Evolutionary conservation across 2,329 filamentous ascomycete genomes (phyloP).

Genomic region (Thielaviopsis populi): DNA sequence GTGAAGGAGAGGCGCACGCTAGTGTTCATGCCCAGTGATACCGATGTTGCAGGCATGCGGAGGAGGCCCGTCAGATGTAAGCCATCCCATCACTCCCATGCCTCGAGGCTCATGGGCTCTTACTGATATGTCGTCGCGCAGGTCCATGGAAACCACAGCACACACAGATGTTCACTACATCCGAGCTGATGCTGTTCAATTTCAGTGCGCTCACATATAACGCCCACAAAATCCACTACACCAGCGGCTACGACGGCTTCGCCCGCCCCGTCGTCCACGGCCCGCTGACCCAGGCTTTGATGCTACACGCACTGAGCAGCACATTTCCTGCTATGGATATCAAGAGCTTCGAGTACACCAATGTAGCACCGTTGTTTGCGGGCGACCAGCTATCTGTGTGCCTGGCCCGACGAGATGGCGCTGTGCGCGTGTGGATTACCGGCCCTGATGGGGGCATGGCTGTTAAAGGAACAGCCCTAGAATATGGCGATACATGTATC

Average conservation of each 20-base stretch:
- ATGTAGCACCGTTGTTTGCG: constrained; percentile 67
- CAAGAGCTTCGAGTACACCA: constrained; percentile 56
- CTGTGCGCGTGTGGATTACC: constrained; percentile 46
- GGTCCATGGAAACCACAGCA: constrained; percentile 4
- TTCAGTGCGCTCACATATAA: constrained; percentile 89
- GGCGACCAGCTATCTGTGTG: constrained; percentile 55
- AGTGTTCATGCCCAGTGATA: constrained; percentile 35
- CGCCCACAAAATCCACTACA: constrained; percentile 81
- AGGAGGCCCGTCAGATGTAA: constrained; percentile 22
- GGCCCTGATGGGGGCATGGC: constrained; percentile 45
- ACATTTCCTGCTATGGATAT: constrained; percentile 26
- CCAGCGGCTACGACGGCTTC: constrained; percentile 57
- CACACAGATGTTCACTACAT: constrained; percentile 44
- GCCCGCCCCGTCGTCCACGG: constrained; percentile 70
- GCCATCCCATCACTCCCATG: not conserved
- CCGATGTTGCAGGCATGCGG: constrained; percentile 17
- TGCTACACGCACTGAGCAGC: constrained; percentile 36
- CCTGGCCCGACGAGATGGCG: constrained; percentile 32
- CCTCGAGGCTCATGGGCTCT: not conserved
- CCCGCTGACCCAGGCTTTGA: constrained; percentile 61
- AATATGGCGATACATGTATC: not conserved
- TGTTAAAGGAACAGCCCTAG: constrained; percentile 39
- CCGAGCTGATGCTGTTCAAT: constrained; percentile 61
- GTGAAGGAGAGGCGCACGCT: constrained; percentile 36
- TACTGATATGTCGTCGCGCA: not conserved